phyloP scores from a whole-genome alignment of 2,329 filamentous ascomycete species.

The Verticillium dahliae region DNA sequence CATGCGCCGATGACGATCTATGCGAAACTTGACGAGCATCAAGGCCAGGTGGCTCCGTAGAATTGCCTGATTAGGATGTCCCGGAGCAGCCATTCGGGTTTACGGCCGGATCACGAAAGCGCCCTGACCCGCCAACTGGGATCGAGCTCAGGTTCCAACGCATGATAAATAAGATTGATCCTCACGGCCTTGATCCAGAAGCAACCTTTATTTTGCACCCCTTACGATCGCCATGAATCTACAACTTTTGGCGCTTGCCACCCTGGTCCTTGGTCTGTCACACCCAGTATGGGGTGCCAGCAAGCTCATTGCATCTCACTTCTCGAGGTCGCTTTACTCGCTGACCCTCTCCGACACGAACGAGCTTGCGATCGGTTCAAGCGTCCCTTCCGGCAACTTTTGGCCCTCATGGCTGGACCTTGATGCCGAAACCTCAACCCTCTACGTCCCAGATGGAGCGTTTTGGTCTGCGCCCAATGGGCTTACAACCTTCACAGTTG shows the following conservation, averaged over 20 bases:
- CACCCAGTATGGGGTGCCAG: slow-evolving; percentile 13
- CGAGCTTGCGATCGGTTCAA: slow-evolving; percentile 19
- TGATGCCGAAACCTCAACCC: slow-evolving; percentile 19
- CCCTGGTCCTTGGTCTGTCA: slow-evolving; percentile 3
- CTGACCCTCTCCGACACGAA: slow-evolving; percentile 21
- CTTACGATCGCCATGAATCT: background rate
- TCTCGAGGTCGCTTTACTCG: slow-evolving; percentile 30
- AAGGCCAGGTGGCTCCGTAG: background rate
- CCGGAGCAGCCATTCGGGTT: background rate
- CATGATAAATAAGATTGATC: background rate
- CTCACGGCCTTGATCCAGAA: too few species aligned
- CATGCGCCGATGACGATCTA: background rate
- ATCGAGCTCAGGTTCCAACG: background rate
- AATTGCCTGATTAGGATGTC: background rate
- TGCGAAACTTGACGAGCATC: background rate
- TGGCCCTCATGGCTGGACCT: slow-evolving; percentile 31
- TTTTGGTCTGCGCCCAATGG: slow-evolving; percentile 24
- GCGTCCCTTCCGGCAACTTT: slow-evolving; percentile 22
- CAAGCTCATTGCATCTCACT: slow-evolving; percentile 30
- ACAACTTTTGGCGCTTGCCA: background rate
- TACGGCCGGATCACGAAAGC: background rate
- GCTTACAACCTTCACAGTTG: slow-evolving; percentile 25
- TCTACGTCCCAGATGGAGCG: slow-evolving; percentile 31
- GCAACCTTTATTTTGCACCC: background rate
- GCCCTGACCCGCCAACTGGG: background rate